These are phyloP conservation scores for Picea sitchensis DNA, from an alignment of 75 land plant genomes.

Conservation along the genomic window DNA sequence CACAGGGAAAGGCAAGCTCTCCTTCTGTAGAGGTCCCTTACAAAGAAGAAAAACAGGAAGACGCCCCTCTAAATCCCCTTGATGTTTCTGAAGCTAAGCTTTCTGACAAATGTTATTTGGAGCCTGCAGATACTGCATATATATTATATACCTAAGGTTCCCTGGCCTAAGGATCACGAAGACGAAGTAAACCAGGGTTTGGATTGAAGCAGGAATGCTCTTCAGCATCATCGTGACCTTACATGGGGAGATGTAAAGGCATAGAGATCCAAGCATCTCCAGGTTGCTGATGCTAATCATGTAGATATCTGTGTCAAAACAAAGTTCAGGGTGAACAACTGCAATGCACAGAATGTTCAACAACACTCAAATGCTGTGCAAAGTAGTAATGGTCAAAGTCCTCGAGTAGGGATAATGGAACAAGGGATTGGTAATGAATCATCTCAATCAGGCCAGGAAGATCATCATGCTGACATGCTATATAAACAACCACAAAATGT, in stretches of 20 bases:
- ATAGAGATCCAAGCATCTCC: conserved; percentile 45
- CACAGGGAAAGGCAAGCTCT: not conserved
- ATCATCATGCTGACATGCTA: not conserved
- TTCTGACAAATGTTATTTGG: not conserved
- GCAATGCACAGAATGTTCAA: not conserved
- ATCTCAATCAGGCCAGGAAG: conserved; percentile 5
- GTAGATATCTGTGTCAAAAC: conserved; percentile 2
- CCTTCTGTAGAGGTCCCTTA: too few relatives aligned
- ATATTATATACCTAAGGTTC: not conserved
- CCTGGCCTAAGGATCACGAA: not conserved
- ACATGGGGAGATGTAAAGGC: conserved; percentile 58
- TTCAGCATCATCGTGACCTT: conserved; percentile 17
- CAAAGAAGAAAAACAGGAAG: too few relatives aligned
- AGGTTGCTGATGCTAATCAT: conserved; percentile 18
- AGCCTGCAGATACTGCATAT: not conserved
- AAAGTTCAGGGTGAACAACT: not conserved
- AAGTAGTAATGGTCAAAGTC: not conserved
- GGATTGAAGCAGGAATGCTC: not conserved
- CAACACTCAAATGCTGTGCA: not conserved
- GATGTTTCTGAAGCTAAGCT: not conserved
- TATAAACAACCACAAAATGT: not conserved
- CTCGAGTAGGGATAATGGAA: not conserved
- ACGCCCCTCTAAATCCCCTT: not conserved
- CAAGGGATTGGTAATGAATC: not conserved
- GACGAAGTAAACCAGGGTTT: not conserved